phyloP scores from a whole-genome alignment of 805 yeast genomes.

The Ogataea trehaloabstinens region DNA sequence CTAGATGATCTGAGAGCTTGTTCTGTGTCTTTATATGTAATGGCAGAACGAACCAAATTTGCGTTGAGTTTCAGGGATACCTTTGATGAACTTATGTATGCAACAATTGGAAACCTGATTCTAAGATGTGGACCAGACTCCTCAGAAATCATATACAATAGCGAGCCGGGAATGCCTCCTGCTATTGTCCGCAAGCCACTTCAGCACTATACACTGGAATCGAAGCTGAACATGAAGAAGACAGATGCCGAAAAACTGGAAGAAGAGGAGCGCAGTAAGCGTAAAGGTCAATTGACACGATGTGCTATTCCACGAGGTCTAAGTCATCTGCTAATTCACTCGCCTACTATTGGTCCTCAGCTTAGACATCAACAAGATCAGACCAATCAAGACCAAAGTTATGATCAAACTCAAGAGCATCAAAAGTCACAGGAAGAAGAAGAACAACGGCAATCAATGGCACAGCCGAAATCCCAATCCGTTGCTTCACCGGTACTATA shows the following conservation, averaged over 20 bases:
- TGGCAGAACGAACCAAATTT: constrained; percentile 64
- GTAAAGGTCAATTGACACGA: constrained; percentile 50
- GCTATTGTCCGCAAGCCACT: constrained; percentile 49
- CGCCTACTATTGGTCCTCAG: constrained; percentile 34
- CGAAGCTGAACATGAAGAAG: constrained; percentile 28
- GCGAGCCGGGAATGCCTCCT: constrained; percentile 56
- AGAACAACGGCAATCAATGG: neutral
- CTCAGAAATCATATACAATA: constrained; percentile 48
- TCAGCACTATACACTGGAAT: constrained; percentile 35
- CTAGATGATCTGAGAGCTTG: constrained; percentile 66
- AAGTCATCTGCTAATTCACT: constrained; percentile 45
- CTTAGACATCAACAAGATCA: too few relatives aligned
- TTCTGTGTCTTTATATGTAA: constrained; percentile 59
- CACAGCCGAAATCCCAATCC: neutral
- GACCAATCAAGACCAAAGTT: constrained; percentile 16
- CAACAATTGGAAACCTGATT: constrained; percentile 60
- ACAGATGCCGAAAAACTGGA: constrained; percentile 39
- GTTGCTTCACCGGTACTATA: neutral
- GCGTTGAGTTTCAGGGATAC: constrained; percentile 64
- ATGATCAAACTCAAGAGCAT: constrained; percentile 12
- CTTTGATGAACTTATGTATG: constrained; percentile 63
- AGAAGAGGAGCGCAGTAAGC: constrained; percentile 47
- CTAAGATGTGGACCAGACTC: constrained; percentile 65
- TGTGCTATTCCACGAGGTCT: constrained; percentile 54
- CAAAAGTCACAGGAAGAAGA: neutral